Conservation (phyloP, 139 green algal species). For the Chlorella sp. region DNA sequence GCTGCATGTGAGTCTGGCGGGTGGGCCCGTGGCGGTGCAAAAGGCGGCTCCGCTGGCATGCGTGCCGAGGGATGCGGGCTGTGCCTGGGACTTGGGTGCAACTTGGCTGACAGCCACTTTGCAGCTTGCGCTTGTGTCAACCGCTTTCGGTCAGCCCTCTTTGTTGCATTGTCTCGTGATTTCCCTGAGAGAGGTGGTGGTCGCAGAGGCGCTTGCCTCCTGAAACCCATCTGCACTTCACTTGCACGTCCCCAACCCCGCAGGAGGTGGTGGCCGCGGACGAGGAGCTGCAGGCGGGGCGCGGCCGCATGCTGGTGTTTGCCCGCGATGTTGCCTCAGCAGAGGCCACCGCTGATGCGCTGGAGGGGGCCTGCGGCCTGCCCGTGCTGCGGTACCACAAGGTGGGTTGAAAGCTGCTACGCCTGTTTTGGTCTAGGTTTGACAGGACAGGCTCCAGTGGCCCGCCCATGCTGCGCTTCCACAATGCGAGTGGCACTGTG, state of each 20-base stretch:
- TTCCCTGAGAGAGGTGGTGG: too few relatives aligned
- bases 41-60: neutral
- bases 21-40: neutral
- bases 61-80: too few relatives aligned
- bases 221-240: neutral
- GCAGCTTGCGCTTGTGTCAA: too few relatives aligned
- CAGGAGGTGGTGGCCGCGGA: conserved; percentile 44
- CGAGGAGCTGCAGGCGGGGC: conserved; percentile 1
- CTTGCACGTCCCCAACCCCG: neutral
- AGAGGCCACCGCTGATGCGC: conserved; percentile 44
- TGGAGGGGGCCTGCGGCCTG: conserved; percentile 41
- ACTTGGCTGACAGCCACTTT: too few relatives aligned
- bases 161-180: too few relatives aligned
- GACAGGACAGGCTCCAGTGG: too few relatives aligned
- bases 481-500: too few relatives aligned
- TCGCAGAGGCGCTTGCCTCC: too few relatives aligned
- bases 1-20: neutral
- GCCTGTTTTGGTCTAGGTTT: too few relatives aligned
- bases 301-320: conserved; percentile 89
- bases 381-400: conserved; percentile 64
- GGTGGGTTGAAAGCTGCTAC: too few relatives aligned
- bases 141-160: too few relatives aligned
- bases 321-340: conserved; percentile 63
- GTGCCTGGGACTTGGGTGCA: neutral
- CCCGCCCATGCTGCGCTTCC: too few relatives aligned